A percentile compares a stretch with the other conserved stretches of the same genome.
Conservation (phyloP, 345 rosid genomes). For the Eucalyptus guilfoylei region DNA sequence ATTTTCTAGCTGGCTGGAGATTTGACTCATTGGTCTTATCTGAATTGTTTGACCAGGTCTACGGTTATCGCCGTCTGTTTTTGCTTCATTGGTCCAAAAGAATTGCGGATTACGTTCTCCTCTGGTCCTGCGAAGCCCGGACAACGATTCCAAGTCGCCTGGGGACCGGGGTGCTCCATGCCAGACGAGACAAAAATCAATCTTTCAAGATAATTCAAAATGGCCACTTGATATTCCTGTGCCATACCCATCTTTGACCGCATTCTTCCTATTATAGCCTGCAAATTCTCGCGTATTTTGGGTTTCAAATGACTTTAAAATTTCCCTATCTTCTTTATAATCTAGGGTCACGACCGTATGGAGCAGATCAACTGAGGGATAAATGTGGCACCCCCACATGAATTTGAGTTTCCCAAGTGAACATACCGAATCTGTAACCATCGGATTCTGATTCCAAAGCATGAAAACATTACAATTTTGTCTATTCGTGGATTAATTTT, state of each 20-base stretch:
- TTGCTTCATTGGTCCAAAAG: background rate
- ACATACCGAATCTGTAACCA: accelerated
- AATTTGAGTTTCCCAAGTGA: background rate
- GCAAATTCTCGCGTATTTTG: background rate
- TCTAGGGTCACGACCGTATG: background rate
- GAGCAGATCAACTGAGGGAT: background rate
- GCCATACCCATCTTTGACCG: background rate
- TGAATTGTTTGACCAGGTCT: background rate
- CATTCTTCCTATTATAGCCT: background rate
- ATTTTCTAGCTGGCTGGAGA: background rate
- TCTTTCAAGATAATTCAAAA: background rate
- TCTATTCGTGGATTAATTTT: too few species aligned
- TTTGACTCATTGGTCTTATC: background rate
- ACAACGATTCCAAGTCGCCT: background rate
- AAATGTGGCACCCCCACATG: background rate
- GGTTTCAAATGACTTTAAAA: background rate
- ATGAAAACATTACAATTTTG: background rate
- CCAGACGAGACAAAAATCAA: background rate
- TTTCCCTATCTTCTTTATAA: background rate
- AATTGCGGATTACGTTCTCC: background rate
- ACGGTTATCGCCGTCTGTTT: background rate
- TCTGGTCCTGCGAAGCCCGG: background rate
- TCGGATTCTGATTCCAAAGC: background rate
- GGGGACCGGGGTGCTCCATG: background rate
- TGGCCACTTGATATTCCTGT: background rate